Evolutionary conservation across 2,329 filamentous ascomycete species (phyloP).

Genomic region (Fusarium dlaminii): DNA sequence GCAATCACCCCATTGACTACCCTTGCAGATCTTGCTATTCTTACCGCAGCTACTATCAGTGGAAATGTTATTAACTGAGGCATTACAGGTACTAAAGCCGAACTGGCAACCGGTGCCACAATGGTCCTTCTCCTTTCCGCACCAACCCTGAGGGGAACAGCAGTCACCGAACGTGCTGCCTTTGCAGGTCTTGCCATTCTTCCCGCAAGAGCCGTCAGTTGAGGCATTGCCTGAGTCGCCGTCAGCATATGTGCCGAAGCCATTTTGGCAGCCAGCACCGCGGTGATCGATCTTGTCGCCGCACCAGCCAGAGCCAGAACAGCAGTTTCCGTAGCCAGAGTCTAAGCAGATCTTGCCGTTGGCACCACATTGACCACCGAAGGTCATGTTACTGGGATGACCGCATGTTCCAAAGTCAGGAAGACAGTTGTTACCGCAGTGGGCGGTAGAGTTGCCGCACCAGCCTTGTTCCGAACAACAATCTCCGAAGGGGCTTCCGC

Average conservation of each 20-base stretch:
- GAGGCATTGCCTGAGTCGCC: neutral
- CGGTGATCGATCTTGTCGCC: neutral
- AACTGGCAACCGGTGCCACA: neutral
- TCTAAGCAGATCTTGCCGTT: neutral
- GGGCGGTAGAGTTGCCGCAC: slow-evolving; percentile 4
- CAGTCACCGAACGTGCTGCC: neutral
- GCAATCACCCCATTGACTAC: neutral
- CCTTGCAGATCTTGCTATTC: slow-evolving; percentile 17
- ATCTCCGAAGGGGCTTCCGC: neutral
- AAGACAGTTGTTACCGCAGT: neutral
- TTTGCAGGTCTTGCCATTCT: neutral
- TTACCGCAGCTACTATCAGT: slow-evolving; percentile 10
- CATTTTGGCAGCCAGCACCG: neutral
- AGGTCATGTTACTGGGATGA: neutral
- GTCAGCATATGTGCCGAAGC: neutral
- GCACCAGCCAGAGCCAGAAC: neutral
- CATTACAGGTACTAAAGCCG: neutral
- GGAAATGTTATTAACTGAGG: neutral
- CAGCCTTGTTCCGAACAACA: neutral
- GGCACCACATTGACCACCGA: neutral
- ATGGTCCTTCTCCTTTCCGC: neutral
- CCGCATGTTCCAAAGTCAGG: neutral
- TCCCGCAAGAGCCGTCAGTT: neutral
- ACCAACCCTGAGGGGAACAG: slow-evolving; percentile 6
- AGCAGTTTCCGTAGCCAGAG: slow-evolving; percentile 1